phyloP scores from a whole-genome alignment of 192 early-diverging fungal species.

The Coemansia sp. region DNA sequence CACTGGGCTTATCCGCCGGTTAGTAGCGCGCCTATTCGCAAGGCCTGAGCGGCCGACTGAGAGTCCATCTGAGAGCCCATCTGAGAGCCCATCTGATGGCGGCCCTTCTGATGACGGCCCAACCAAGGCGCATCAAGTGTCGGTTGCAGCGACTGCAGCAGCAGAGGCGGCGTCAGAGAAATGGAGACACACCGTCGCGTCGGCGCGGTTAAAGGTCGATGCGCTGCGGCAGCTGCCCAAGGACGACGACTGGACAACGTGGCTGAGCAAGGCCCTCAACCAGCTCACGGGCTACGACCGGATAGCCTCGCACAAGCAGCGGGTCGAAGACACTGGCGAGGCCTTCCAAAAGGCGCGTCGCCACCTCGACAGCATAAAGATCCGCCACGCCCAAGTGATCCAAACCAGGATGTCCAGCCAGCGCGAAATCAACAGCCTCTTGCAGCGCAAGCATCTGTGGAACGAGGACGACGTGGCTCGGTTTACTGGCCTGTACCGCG shows the following conservation, averaged over 20 bases:
- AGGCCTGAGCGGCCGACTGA: not conserved
- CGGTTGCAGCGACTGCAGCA: not conserved
- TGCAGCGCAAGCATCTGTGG: constrained; percentile 82
- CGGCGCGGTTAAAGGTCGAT: constrained; percentile 9
- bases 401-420: constrained; percentile 63
- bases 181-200: constrained; percentile 15
- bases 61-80: not conserved
- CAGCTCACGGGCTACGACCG: constrained; percentile 71
- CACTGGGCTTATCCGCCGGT: not conserved
- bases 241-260: constrained; percentile 45
- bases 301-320: constrained; percentile 66
- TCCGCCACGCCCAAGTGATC: constrained; percentile 61
- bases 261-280: constrained; percentile 61
- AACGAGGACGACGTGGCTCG: constrained; percentile 70
- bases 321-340: constrained; percentile 57
- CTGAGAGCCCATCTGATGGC: not conserved
- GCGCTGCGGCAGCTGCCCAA: constrained; percentile 23
- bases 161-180: constrained; percentile 18
- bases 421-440: constrained; percentile 74
- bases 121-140: not conserved
- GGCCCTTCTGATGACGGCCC: not conserved
- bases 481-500: constrained; percentile 76
- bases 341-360: constrained; percentile 58
- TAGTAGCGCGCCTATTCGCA: not conserved
- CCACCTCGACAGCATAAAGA: constrained; percentile 55